A percentile compares a stretch with the other conserved stretches of the same genome.
phyloP scores from a whole-genome alignment of 257 asterid genomes.

The Eucommia ulmoides region DNA sequence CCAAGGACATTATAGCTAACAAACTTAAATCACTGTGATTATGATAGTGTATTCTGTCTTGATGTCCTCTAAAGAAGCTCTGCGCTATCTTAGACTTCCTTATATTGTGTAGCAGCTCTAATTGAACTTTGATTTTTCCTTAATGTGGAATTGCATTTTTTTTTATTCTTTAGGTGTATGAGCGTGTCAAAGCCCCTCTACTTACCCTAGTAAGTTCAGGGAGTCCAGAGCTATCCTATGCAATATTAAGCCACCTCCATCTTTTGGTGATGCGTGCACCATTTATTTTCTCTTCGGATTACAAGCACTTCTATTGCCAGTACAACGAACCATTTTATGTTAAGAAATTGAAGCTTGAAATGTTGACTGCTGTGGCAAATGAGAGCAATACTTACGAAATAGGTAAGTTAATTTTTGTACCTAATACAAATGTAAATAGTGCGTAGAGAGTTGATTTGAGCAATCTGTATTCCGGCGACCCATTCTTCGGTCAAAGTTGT shows the following conservation, averaged over 20 bases:
- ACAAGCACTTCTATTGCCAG: conserved; percentile 98
- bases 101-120: not conserved
- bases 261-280: conserved; percentile 98
- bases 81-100: too few species aligned
- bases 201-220: conserved; percentile 98
- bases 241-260: conserved; percentile 92
- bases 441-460: not conserved
- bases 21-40: too few species aligned
- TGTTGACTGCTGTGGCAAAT: conserved; percentile 97
- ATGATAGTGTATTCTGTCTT: too few species aligned
- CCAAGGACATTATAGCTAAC: too few species aligned
- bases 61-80: too few species aligned
- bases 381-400: conserved; percentile 97
- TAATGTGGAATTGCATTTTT: conserved; percentile 10
- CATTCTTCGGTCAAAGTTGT: conserved; percentile 6
- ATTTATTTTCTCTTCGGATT: conserved; percentile 82
- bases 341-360: conserved; percentile 94
- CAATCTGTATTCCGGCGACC: conserved; percentile 4
- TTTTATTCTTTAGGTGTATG: conserved; percentile 72
- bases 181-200: conserved; percentile 97
- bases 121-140: not conserved
- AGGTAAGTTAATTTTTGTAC: conserved; percentile 33
- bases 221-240: conserved; percentile 95
- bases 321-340: conserved; percentile 97
- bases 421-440: conserved; percentile 4